Evolutionary conservation across 768 basidiomycete species (phyloP).

Genomic region (Gloeostereum incarnatum): DNA sequence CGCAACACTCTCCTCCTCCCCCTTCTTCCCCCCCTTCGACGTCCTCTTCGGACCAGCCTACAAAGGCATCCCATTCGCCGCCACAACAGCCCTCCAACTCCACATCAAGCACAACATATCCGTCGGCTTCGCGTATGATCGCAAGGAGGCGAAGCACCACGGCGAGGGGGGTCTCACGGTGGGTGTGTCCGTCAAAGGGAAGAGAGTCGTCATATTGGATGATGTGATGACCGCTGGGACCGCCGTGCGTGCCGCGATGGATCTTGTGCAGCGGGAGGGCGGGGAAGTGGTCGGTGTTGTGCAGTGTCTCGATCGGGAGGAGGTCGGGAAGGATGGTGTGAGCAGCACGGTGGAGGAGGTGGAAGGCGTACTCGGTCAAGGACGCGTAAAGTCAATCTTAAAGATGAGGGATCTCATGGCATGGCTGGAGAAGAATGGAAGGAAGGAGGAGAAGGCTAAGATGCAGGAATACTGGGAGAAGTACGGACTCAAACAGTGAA

Average conservation of each 20-base stretch:
- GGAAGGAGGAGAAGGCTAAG: conserved; percentile 47
- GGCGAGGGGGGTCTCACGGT: conserved; percentile 93
- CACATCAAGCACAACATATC: conserved; percentile 49
- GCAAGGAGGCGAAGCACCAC: conserved; percentile 94
- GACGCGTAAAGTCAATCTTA: conserved; percentile 69
- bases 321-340: conserved; percentile 61
- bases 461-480: conserved; percentile 75
- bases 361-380: conserved; percentile 61
- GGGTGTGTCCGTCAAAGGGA: conserved; percentile 73
- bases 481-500: conserved; percentile 51
- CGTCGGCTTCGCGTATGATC: conserved; percentile 84
- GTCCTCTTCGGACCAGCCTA: conserved; percentile 95
- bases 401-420: conserved; percentile 78
- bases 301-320: conserved; percentile 80
- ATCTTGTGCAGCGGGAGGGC: conserved; percentile 54
- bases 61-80: conserved; percentile 93
- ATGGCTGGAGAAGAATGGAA: conserved; percentile 70
- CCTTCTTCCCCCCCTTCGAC: conserved; percentile 49
- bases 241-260: conserved; percentile 78
- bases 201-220: conserved; percentile 83
- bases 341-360: conserved; percentile 79
- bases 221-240: conserved; percentile 95
- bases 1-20: conserved; percentile 55
- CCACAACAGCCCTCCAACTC: conserved; percentile 71
- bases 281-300: conserved; percentile 87